These are phyloP conservation scores for Alternaria incomplexa DNA, from an alignment of 2,329 filamentous ascomycete genomes.

Conservation along the genomic window DNA sequence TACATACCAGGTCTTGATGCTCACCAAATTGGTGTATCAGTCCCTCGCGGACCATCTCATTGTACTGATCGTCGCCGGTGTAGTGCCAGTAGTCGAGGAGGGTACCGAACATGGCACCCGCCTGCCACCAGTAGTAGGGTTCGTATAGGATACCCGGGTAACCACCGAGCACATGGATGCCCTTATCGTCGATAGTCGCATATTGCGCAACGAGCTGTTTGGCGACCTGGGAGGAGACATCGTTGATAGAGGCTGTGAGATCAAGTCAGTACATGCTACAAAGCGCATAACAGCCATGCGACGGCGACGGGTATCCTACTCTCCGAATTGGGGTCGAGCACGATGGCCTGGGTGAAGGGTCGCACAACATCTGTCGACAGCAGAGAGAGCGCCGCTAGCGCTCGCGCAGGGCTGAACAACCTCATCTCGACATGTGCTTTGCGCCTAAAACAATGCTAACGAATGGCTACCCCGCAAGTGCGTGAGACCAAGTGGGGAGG, in stretches of 20 bases:
- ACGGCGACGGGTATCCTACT: slow-evolving; percentile 11
- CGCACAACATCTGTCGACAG: slow-evolving; percentile 26
- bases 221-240: slow-evolving; percentile 53
- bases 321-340: slow-evolving; percentile 31
- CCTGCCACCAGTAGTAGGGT: slow-evolving; percentile 72
- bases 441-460: slow-evolving; percentile 5
- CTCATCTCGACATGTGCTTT: slow-evolving; percentile 32
- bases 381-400: slow-evolving; percentile 35
- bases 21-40: slow-evolving; percentile 42
- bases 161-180: slow-evolving; percentile 47
- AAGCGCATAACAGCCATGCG: background rate
- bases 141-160: slow-evolving; percentile 53
- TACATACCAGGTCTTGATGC: slow-evolving; percentile 33
- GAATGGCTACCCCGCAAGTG: slow-evolving; percentile 5
- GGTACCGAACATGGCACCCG: slow-evolving; percentile 71
- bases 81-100: slow-evolving; percentile 87
- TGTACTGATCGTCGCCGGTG: slow-evolving; percentile 75
- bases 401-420: slow-evolving; percentile 33
- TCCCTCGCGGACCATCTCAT: slow-evolving; percentile 66
- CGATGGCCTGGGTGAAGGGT: slow-evolving; percentile 26
- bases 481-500: slow-evolving; percentile 1
- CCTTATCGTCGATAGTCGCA: slow-evolving; percentile 56
- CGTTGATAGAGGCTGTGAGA: slow-evolving; percentile 53
- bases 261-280: background rate
- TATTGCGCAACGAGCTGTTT: slow-evolving; percentile 61